A percentile compares a stretch with the other conserved stretches of the same genome.
Conservation (phyloP, 306 rosid species). For the Dryas drummondii region DNA sequence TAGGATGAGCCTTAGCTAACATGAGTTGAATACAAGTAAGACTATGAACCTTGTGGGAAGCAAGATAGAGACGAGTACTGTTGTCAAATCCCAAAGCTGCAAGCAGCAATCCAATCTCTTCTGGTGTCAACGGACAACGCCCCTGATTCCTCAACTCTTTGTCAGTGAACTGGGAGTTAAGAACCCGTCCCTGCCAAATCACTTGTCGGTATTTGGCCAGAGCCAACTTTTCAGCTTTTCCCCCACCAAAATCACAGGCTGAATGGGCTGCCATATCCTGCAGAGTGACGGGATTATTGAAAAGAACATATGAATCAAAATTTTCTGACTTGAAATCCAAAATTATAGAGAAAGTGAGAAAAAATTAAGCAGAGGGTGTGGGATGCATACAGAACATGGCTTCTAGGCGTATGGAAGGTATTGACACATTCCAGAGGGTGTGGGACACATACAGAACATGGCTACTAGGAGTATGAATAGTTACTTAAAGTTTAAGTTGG, state of each 20-base stretch:
- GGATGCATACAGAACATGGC: background rate
- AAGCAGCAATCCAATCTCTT: conserved; percentile 88
- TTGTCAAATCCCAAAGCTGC: conserved; percentile 95
- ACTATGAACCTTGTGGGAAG: conserved; percentile 88
- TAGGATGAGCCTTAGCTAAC: conserved; percentile 5
- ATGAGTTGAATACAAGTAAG: conserved; percentile 18
- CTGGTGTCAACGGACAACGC: conserved; percentile 97
- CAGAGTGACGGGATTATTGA: background rate
- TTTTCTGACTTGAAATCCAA: background rate
- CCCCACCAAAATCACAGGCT: conserved; percentile 99
- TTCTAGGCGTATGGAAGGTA: background rate
- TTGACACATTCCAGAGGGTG: background rate
- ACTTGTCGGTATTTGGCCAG: conserved; percentile 89
- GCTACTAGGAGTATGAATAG: background rate
- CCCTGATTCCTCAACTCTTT: conserved; percentile 95
- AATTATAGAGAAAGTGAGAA: background rate
- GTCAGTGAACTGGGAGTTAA: conserved; percentile 94
- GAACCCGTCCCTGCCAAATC: conserved; percentile 98
- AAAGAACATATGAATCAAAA: background rate
- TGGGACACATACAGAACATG: background rate
- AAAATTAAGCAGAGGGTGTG: background rate
- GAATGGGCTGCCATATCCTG: conserved; percentile 99
- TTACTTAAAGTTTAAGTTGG: background rate
- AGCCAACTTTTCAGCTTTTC: conserved; percentile 85
- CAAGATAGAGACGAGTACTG: conserved; percentile 86